These are phyloP conservation scores for Pythium biforme DNA, from an alignment of 352 stramenopile genomes.

Conservation along the genomic window DNA sequence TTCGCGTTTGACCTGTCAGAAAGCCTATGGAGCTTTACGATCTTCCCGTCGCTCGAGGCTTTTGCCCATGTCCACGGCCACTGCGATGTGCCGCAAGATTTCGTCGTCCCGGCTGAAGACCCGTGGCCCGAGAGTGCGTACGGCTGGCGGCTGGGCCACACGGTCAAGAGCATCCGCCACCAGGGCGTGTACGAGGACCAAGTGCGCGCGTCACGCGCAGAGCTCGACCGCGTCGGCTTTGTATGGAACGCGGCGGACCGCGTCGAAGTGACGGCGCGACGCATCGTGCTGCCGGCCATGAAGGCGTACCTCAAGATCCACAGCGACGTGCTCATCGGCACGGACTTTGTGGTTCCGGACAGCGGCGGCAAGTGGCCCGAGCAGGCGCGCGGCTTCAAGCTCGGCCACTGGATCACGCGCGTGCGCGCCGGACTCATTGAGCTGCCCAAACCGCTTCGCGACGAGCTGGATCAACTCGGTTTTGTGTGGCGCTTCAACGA, in stretches of 20 bases:
- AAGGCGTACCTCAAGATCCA: constrained; percentile 46
- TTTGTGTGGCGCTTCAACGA: constrained; percentile 80
- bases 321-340: constrained; percentile 51
- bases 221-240: constrained; percentile 90
- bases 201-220: constrained; percentile 60
- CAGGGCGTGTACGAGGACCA: constrained; percentile 76
- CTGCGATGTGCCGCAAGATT: constrained; percentile 90
- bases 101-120: constrained; percentile 75
- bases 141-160: constrained; percentile 86
- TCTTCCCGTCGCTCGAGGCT: constrained; percentile 74
- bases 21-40: constrained; percentile 55
- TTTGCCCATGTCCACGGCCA: constrained; percentile 89
- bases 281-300: constrained; percentile 60
- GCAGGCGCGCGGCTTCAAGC: constrained; percentile 52
- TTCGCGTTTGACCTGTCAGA: constrained; percentile 67
- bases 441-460: constrained; percentile 37
- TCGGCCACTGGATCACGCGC: constrained; percentile 76
- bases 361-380: constrained; percentile 48
- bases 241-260: constrained; percentile 86
- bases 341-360: constrained; percentile 72
- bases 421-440: constrained; percentile 47
- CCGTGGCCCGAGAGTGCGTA: constrained; percentile 84
- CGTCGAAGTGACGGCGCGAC: constrained; percentile 49
- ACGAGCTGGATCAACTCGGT: constrained; percentile 57
- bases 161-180: constrained; percentile 90